These are phyloP conservation scores for Umbelopsis isabellina DNA, from an alignment of 192 early-diverging fungal species.

Conservation along the genomic window DNA sequence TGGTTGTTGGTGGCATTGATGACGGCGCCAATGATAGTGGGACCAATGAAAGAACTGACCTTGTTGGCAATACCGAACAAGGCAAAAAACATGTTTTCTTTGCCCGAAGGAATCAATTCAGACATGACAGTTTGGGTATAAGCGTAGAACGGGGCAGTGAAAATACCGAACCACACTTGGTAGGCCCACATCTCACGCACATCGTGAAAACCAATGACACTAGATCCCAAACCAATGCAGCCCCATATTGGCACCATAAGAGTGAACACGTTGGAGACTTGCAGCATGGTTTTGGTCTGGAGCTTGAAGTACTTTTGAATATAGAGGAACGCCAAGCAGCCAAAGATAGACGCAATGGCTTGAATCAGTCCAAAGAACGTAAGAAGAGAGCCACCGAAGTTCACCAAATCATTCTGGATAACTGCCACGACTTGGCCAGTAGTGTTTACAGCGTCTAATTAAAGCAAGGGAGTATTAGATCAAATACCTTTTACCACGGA, in stretches of 20 bases:
- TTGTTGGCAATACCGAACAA: conserved; percentile 48
- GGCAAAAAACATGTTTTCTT: conserved; percentile 50
- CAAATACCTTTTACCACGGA: neutral
- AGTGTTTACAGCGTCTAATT: conserved; percentile 38
- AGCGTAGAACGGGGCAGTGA: conserved; percentile 41
- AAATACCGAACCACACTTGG: conserved; percentile 36
- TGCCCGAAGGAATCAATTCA: conserved; percentile 43
- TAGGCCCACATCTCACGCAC: conserved; percentile 35
- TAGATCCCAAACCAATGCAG: conserved; percentile 35
- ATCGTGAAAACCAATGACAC: conserved; percentile 29
- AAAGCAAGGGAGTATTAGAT: neutral
- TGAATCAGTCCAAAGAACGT: conserved; percentile 39
- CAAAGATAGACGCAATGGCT: conserved; percentile 41
- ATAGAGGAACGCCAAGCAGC: conserved; percentile 42
- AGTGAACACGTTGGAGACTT: conserved; percentile 38
- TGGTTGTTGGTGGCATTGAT: conserved; percentile 31
- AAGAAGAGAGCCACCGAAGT: conserved; percentile 24
- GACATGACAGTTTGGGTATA: conserved; percentile 45
- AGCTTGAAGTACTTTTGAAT: conserved; percentile 39
- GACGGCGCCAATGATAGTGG: conserved; percentile 40
- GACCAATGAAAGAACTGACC: conserved; percentile 44
- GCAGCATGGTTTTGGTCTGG: conserved; percentile 44
- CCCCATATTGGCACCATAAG: conserved; percentile 43
- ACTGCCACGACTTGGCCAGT: conserved; percentile 34
- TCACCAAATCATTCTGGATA: conserved; percentile 36